Base-by-base conservation (phyloP, 257 asterid species). In the Solanum habrochaites region DNA sequence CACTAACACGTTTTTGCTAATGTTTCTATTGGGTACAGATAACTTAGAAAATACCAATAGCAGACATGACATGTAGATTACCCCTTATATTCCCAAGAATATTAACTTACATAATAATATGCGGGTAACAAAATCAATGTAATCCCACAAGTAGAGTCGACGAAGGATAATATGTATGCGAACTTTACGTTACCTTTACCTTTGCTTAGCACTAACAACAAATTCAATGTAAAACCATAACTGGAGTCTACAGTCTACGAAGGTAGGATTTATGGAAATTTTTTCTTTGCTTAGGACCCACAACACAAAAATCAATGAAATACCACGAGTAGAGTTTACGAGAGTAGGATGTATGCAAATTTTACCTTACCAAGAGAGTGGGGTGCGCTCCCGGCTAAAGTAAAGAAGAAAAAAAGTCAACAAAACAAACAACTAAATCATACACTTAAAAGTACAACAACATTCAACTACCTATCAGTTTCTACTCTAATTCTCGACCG, bases 101-200 rank as follows among this genome's bases (percentile, higher is more conserved):
- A 21, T 74, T 37, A 73, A 75, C 56, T 23, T 39, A 69, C 42
- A 0, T 52, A 52, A 52, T 52, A 52, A 16, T 52, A 52, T 4
- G 18, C 23, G 10, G 62, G 4, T 56, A 56, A 18, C 11, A 56
- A 56, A 18, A 56, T 56, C 11, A 56, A 18, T 56, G 11, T 56
- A 56, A 18, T 56, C 2, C 1, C 4, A 18, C 11, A 0, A 52
- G 4, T 18, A 23, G 0, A 56, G 1, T 18, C 0, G 7, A 6
- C 2, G 4, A 6, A 18, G n/a, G n/a, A 0, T 52, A 52, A 9
- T 16, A 52, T 52, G n/a, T 52, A 16, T 16, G 3, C 2, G 7
- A 3, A 49, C 0, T 49, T 49, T 15, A 49, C 8, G 8, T 15
- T 49, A 3, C 16, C 1, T 49, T 49, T 5, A 49, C 8, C 8